Evolutionary conservation across 371 early-diverging fungal genomes (phyloP).

Genomic region (Polyrhizophydium stewartii): DNA sequence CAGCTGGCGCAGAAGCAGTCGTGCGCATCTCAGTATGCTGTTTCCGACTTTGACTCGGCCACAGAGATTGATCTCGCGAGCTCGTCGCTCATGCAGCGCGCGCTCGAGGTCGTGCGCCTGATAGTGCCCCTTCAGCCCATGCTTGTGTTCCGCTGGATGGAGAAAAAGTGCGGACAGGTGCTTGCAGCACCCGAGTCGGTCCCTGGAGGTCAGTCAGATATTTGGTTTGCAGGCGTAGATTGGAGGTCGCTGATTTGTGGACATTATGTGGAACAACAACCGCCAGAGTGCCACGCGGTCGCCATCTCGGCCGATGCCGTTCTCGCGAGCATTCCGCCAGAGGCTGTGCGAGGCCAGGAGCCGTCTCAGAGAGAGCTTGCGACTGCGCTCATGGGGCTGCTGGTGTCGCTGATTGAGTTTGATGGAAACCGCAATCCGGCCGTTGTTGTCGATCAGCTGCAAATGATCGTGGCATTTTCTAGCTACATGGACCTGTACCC

Average conservation of each 20-base stretch:
- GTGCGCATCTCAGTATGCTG: slow-evolving; percentile 4
- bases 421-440: not conserved
- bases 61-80: not conserved
- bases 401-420: not conserved
- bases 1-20: no score
- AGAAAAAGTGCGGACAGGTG: not conserved
- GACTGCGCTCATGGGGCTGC: not conserved
- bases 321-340: not conserved
- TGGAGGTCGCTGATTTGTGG: no score
- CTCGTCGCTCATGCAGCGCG: not conserved
- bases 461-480: slow-evolving; percentile 17
- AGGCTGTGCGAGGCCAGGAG: not conserved
- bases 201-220: no score
- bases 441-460: slow-evolving; percentile 10
- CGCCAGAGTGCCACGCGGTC: not conserved
- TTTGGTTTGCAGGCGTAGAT: no score
- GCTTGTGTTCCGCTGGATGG: not conserved
- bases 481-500: slow-evolving; percentile 9
- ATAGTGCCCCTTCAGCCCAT: not conserved
- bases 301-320: not conserved
- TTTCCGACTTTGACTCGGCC: slow-evolving; percentile 14
- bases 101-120: slow-evolving; percentile 1
- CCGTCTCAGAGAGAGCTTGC: not conserved
- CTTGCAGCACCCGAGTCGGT: no score
- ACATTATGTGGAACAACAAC: no score